phyloP scores from a whole-genome alignment of 495 filamentous ascomycete genomes.

The Penicillium cataractarum region DNA sequence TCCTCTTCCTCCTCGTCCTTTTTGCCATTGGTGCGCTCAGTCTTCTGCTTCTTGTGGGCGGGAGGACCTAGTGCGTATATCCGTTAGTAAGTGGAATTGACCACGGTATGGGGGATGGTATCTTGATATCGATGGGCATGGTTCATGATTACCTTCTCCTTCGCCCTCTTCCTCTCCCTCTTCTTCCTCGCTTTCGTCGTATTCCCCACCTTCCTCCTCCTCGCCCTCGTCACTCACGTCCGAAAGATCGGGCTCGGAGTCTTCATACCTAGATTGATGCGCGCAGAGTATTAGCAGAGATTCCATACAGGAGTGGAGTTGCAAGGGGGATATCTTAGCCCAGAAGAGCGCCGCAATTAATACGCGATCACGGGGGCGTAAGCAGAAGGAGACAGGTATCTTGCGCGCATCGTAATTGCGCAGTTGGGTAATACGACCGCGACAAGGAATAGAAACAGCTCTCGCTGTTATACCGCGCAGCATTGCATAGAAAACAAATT shows the following conservation, averaged over 20 bases:
- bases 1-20: constrained; percentile 35
- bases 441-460: constrained; percentile 4
- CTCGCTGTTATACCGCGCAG: neutral
- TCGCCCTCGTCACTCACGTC: constrained; percentile 51
- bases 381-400: neutral
- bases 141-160: constrained; percentile 14
- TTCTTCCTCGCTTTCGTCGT: constrained; percentile 26
- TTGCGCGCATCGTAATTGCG: neutral
- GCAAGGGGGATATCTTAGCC: neutral
- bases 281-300: constrained; percentile 19
- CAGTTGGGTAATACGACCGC: neutral
- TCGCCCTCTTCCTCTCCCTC: constrained; percentile 33
- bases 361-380: neutral
- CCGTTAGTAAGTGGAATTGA: constrained; percentile 12
- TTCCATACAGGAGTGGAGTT: neutral
- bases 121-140: neutral
- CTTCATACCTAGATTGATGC: constrained; percentile 49
- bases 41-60: constrained; percentile 41
- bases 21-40: constrained; percentile 37
- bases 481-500: neutral
- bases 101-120: neutral
- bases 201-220: constrained; percentile 37
- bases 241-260: constrained; percentile 42
- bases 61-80: constrained; percentile 35
- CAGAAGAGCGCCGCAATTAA: neutral